Conservation (phyloP, 768 basidiomycete species). For the Suillus hirtellus region DNA sequence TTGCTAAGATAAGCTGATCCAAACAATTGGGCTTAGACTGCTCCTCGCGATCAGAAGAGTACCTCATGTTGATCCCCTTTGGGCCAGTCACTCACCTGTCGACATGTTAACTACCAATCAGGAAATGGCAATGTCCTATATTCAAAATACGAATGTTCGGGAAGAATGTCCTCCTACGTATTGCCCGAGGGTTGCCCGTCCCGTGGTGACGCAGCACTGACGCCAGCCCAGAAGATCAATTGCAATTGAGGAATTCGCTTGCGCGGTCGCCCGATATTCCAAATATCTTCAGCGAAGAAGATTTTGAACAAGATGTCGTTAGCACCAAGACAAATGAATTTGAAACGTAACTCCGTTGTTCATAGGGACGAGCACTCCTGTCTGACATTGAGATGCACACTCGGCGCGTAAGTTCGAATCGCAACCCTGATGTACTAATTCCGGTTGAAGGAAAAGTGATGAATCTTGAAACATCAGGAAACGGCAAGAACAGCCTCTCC, state of each 20-base stretch:
- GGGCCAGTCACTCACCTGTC: background rate
- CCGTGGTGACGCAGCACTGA: slow-evolving; percentile 5
- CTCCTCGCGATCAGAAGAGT: background rate
- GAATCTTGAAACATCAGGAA: background rate
- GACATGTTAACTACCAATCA: background rate
- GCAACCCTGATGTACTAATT: background rate
- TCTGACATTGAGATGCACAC: background rate
- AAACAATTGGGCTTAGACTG: background rate
- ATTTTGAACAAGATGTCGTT: background rate
- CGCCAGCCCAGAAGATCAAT: background rate
- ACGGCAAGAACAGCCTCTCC: background rate
- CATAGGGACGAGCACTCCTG: background rate
- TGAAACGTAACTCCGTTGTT: background rate
- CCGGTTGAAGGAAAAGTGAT: background rate
- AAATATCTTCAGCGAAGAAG: background rate
- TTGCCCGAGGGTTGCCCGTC: background rate
- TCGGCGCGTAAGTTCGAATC: background rate
- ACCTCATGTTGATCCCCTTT: background rate
- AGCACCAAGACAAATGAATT: background rate
- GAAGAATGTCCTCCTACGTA: background rate
- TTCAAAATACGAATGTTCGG: background rate
- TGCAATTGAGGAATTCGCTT: too few species aligned
- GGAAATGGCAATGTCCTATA: background rate
- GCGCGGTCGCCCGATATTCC: too few species aligned
- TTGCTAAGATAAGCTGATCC: background rate